Evolutionary conservation across 345 rosid genomes (phyloP).

Genomic region (Geranium brycei): DNA sequence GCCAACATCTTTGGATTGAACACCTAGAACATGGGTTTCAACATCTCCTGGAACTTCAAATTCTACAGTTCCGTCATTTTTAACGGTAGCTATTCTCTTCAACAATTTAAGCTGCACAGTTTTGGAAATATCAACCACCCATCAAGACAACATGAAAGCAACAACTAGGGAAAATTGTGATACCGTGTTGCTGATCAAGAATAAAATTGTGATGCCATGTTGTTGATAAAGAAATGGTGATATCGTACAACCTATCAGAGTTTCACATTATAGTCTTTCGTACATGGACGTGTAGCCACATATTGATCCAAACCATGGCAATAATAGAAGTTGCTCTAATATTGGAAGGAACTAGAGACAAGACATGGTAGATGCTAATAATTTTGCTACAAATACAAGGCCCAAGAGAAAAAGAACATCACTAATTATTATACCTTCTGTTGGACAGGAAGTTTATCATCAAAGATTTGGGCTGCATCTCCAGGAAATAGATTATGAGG

Average conservation of each 20-base stretch:
- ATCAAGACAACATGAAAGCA: no score
- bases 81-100: conserved; percentile 24
- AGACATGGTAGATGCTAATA: neutral
- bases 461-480: conserved; percentile 73
- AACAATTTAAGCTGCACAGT: conserved; percentile 38
- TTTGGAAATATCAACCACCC: neutral
- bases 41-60: conserved; percentile 36
- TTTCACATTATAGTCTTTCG: neutral
- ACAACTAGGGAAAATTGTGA: no score
- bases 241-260: neutral
- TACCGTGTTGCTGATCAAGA: no score
- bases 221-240: neutral
- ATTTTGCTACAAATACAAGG: neutral
- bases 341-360: neutral
- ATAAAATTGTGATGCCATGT: neutral
- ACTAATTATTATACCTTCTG: conserved; percentile 39
- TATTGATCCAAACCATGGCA: neutral
- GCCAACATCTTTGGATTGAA: conserved; percentile 16
- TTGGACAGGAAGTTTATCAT: conserved; percentile 54
- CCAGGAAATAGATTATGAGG: conserved; percentile 45
- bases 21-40: conserved; percentile 18
- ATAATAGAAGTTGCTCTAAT: neutral
- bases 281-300: neutral
- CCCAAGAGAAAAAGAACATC: neutral
- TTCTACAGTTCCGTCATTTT: conserved; percentile 41